Conservation (phyloP, 495 filamentous ascomycete genomes). For the Chlorociboria aeruginascens region DNA sequence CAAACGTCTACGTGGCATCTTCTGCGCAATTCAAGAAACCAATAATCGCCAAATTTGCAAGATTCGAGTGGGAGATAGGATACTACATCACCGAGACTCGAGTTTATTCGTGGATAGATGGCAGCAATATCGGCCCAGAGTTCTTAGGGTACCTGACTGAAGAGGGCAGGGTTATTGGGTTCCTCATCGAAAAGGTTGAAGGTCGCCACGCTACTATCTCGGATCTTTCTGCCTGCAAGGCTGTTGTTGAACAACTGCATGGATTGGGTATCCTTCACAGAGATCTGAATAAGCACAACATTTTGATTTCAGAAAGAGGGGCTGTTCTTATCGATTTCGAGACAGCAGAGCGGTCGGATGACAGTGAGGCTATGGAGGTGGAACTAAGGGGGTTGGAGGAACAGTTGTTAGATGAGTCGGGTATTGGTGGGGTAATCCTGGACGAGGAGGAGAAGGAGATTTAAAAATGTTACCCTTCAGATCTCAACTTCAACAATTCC, state of each 20-base stretch:
- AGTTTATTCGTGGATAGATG: slow-evolving; percentile 28
- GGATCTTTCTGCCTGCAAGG: slow-evolving; percentile 20
- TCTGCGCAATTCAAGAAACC: slow-evolving; percentile 15
- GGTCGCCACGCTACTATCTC: slow-evolving; percentile 19
- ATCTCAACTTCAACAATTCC: background rate
- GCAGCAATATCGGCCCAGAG: slow-evolving; percentile 24
- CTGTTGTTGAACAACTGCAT: slow-evolving; percentile 19
- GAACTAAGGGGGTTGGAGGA: slow-evolving; percentile 15
- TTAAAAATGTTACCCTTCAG: slow-evolving; percentile 7
- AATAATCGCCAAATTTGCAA: slow-evolving; percentile 28
- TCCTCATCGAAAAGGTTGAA: slow-evolving; percentile 26
- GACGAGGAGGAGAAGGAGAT: slow-evolving; percentile 18
- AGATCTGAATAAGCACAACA: slow-evolving; percentile 22
- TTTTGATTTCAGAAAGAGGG: slow-evolving; percentile 16
- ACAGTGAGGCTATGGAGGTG: slow-evolving; percentile 16
- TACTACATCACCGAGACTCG: slow-evolving; percentile 26
- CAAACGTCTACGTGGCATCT: slow-evolving; percentile 14
- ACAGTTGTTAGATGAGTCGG: slow-evolving; percentile 16
- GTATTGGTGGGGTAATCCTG: slow-evolving; percentile 18
- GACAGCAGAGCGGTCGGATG: slow-evolving; percentile 11
- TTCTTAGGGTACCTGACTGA: slow-evolving; percentile 31
- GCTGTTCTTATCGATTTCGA: slow-evolving; percentile 25
- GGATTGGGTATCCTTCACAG: slow-evolving; percentile 17
- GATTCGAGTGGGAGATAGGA: slow-evolving; percentile 28
- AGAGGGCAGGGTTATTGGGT: slow-evolving; percentile 29